A percentile compares a stretch with the other conserved stretches of the same genome.
These are phyloP conservation scores for Blastocystis sp. DNA, from an alignment of 352 stramenopile genomes.

Conservation along the genomic window DNA sequence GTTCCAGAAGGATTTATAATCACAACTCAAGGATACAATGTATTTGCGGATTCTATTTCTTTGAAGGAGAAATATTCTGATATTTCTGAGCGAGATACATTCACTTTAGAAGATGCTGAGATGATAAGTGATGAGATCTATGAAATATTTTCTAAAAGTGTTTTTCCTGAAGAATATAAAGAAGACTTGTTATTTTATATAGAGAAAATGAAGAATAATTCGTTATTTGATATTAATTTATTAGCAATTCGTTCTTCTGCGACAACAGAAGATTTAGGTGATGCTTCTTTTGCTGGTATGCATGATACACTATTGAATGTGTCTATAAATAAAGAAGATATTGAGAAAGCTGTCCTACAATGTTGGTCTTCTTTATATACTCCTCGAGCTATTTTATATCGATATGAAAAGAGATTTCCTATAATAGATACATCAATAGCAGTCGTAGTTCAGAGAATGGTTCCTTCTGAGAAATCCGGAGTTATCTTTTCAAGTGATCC, in stretches of 20 bases:
- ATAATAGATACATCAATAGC: constrained; percentile 24
- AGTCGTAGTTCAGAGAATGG: constrained; percentile 32
- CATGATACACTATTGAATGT: constrained; percentile 35
- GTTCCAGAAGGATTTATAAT: too few relatives aligned
- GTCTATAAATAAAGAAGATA: neutral
- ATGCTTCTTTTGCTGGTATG: constrained; percentile 32
- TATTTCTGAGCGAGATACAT: too few relatives aligned
- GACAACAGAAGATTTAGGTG: constrained; percentile 25
- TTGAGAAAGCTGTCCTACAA: constrained; percentile 6
- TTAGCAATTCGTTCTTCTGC: constrained; percentile 20
- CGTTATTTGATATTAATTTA: too few relatives aligned
- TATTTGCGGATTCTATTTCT: too few relatives aligned
- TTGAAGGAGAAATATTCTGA: too few relatives aligned
- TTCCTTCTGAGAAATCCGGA: constrained; percentile 7
- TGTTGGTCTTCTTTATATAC: constrained; percentile 30
- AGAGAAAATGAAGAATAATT: too few relatives aligned
- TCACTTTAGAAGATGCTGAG: too few relatives aligned
- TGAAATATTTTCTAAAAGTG: too few relatives aligned
- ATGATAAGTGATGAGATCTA: too few relatives aligned
- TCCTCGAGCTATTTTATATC: constrained; percentile 20
- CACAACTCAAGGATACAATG: too few relatives aligned
- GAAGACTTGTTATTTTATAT: too few relatives aligned
- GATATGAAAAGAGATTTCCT: constrained; percentile 22
- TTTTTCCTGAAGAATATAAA: too few relatives aligned
- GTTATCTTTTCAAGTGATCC: constrained; percentile 32